Evolutionary conservation across 768 basidiomycete genomes (phyloP), one percentile per base, ranked within the genome.

Genomic region (Grammothele lineata): DNA sequence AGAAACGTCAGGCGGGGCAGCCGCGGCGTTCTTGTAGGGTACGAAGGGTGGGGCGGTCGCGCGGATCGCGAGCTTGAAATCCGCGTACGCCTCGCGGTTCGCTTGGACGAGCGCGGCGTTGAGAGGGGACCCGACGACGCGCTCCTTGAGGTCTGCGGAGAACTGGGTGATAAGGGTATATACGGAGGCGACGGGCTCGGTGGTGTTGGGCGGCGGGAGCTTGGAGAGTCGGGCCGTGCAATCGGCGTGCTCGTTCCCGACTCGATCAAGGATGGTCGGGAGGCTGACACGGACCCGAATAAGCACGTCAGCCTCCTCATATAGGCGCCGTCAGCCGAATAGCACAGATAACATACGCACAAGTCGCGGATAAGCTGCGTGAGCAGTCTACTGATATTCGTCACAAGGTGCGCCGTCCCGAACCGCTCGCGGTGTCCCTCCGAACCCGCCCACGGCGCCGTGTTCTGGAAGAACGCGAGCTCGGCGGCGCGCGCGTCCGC

Each of bases 361-460:
- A 30, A 37, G 7, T 42, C 35, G 37, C 43, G 44, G 38, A 35
- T 52, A 48, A 24, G 50, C 22, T 54, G 5, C 49, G 79, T 69
- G 9, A 87, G 66, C 3, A 83, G 66, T 24, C 57, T 57, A 44
- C 81, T 81, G 18, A 84, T 67, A 45, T 68, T 71, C 4, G 63
- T 53, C 1, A 83, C 77, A 9, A 87, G 72, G 32, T 73, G 72
- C 5, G 61, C 66, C 34, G 80, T 75, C 0, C 85, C 85, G 30
- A 85, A 80, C 1, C 81, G 74, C 15, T 56, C 47, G n/a, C 70
- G 71, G 26, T 75, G 67, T n/a, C n/a, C n/a, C 2, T 46, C 14
- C 11, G 77, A 66, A 3, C 58, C 61, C 15, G 57, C 69, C 85
- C 85, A 87, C 0, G 83, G 83, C 0, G 58, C 9, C 0, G 66